phyloP scores from a whole-genome alignment of 1,284 basidiomycete species.

The Phlebopus sp. region DNA sequence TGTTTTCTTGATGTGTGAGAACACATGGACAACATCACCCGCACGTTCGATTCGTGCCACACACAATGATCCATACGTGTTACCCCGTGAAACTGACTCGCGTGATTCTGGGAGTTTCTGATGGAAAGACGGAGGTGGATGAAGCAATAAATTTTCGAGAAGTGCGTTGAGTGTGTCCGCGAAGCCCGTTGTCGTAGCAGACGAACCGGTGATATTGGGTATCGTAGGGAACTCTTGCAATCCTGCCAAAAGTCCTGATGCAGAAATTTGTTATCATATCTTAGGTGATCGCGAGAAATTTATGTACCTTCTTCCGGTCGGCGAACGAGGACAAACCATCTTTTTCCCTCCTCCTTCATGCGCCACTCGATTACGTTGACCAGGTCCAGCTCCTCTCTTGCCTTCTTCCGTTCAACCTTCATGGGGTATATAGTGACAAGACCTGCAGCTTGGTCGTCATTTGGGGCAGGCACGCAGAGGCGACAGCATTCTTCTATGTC shows the following conservation, averaged over 20 bases:
- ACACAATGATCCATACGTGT: constrained; percentile 20
- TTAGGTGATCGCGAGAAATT: constrained; percentile 1
- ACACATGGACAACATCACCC: constrained; percentile 78
- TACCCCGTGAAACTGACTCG: constrained; percentile 5
- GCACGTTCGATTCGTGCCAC: constrained; percentile 49
- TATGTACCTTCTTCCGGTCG: constrained; percentile 77
- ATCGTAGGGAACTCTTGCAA: constrained; percentile 79
- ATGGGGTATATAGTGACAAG: constrained; percentile 80
- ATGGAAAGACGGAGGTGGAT: constrained; percentile 16
- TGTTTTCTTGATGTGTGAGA: constrained; percentile 89
- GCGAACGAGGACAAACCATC: constrained; percentile 74
- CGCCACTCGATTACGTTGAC: constrained; percentile 87
- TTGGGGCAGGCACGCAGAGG: constrained; percentile 67
- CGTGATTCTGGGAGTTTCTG: constrained; percentile 9
- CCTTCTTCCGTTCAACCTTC: constrained; percentile 81
- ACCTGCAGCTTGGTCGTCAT: constrained; percentile 20
- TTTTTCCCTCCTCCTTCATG: constrained; percentile 32
- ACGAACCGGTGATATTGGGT: constrained; percentile 42
- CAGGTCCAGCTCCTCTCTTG: constrained; percentile 80
- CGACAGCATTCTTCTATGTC: constrained; percentile 79
- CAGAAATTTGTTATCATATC: constrained; percentile 9
- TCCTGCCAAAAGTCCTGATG: constrained; percentile 81
- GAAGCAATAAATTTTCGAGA: constrained; percentile 42
- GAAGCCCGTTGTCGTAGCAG: constrained; percentile 34
- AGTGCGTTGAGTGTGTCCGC: constrained; percentile 39